A percentile compares a stretch with the other conserved stretches of the same genome.
Evolutionary conservation across 495 filamentous ascomycete genomes (phyloP).

Genomic region (Durotheca rogersii): DNA sequence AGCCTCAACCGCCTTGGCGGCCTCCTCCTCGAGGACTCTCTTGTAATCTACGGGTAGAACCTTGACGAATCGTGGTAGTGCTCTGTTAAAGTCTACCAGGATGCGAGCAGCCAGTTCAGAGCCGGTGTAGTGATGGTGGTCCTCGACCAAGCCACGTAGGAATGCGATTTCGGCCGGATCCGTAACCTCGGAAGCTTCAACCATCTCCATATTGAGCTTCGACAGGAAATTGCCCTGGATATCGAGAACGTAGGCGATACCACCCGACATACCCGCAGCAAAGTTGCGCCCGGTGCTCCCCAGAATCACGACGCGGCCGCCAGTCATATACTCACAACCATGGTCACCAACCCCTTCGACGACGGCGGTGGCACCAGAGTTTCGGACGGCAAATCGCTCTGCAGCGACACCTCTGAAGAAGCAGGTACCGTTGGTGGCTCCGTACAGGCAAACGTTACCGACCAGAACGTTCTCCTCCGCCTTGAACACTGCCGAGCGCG

Average conservation of each 20-base stretch:
- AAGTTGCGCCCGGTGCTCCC: slow-evolving; percentile 98
- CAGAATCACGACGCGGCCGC: slow-evolving; percentile 86
- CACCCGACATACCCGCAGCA: slow-evolving; percentile 98
- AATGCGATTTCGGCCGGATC: slow-evolving; percentile 93
- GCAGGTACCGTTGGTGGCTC: slow-evolving; percentile 87
- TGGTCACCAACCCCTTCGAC: slow-evolving; percentile 98
- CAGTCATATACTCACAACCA: slow-evolving; percentile 99
- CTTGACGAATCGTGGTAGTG: slow-evolving; percentile 90
- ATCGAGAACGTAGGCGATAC: slow-evolving; percentile 96
- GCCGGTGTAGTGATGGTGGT: slow-evolving; percentile 98
- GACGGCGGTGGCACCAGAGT: slow-evolving; percentile 94
- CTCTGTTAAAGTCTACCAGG: slow-evolving; percentile 94
- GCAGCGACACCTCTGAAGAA: slow-evolving; percentile 98
- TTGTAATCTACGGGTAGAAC: slow-evolving; percentile 97
- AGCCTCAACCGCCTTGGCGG: slow-evolving; percentile 77
- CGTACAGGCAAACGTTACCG: slow-evolving; percentile 97
- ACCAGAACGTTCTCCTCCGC: slow-evolving; percentile 97
- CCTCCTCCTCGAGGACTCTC: slow-evolving; percentile 84
- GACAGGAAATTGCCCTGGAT: slow-evolving; percentile 87
- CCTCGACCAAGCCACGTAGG: slow-evolving; percentile 90
- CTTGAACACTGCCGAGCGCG: slow-evolving; percentile 89
- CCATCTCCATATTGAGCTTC: slow-evolving; percentile 99
- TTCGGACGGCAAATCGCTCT: slow-evolving; percentile 96
- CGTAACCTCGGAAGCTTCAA: slow-evolving; percentile 84
- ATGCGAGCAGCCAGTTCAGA: slow-evolving; percentile 95